Conservation (phyloP, 345 rosid genomes). For the Carallia pectinifolia region DNA sequence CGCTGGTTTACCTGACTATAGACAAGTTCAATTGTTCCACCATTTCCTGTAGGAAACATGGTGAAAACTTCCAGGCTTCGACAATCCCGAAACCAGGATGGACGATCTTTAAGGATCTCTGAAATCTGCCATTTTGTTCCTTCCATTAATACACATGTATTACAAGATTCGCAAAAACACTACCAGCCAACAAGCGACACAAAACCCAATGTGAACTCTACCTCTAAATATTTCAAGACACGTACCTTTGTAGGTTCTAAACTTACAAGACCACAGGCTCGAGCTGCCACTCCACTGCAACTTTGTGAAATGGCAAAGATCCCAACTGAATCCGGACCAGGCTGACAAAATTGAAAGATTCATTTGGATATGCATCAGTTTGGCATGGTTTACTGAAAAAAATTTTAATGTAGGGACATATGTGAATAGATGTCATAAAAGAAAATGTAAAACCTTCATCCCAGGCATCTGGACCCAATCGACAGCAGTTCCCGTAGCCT, state of each 20-base stretch:
- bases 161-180: not conserved
- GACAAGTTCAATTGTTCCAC: constrained; percentile 89
- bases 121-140: constrained; percentile 57
- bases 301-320: constrained; percentile 99
- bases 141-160: not conserved
- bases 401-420: not conserved
- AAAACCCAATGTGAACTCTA: not conserved
- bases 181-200: not conserved
- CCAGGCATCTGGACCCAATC: constrained; percentile 99
- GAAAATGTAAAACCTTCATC: constrained; percentile 76
- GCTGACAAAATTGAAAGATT: constrained; percentile 41
- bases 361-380: not conserved
- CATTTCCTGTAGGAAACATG: constrained; percentile 92
- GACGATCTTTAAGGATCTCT: constrained; percentile 99
- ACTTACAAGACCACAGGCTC: constrained; percentile 99
- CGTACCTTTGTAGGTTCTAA: constrained; percentile 91
- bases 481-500: constrained; percentile 99
- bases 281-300: constrained; percentile 99
- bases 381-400: not conserved
- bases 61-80: constrained; percentile 97
- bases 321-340: constrained; percentile 99
- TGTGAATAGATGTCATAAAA: not conserved
- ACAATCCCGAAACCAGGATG: constrained; percentile 98
- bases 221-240: not conserved
- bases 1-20: constrained; percentile 69